Evolutionary conservation across 140 eudicot genomes (phyloP).

Genomic region (Stevia rebaudiana): DNA sequence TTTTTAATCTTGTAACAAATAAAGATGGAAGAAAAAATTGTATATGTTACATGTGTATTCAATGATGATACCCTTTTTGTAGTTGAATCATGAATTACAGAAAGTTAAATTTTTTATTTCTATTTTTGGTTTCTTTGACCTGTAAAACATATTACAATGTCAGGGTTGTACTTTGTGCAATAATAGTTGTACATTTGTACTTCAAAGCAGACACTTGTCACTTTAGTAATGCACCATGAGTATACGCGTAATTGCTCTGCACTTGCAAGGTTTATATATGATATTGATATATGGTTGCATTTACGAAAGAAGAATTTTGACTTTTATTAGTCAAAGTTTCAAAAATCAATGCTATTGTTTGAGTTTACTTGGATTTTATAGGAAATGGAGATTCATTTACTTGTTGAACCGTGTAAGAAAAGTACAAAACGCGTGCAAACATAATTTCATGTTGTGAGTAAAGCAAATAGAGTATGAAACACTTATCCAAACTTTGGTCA

Average conservation of each 20-base stretch:
- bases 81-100: conserved; percentile 29
- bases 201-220: not conserved
- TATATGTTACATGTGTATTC: conserved; percentile 27
- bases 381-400: conserved; percentile 16
- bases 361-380: conserved; percentile 24
- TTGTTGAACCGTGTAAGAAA: conserved; percentile 29
- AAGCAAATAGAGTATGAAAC: not conserved
- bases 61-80: conserved; percentile 23
- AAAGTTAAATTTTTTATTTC: conserved; percentile 1
- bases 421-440: not conserved
- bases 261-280: conserved; percentile 5
- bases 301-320: not conserved
- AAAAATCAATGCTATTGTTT: not conserved
- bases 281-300: not conserved
- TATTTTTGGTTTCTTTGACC: not conserved
- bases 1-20: conserved; percentile 14
- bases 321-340: conserved; percentile 20
- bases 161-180: conserved; percentile 13
- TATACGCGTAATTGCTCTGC: conserved; percentile 16
- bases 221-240: conserved; percentile 8
- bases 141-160: conserved; percentile 6
- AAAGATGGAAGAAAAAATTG: conserved; percentile 3
- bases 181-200: not conserved
- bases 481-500: not conserved
- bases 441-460: not conserved